These are phyloP conservation scores for Ceratobasidium sp. DNA, from an alignment of 1,284 basidiomycete genomes.

Conservation along the genomic window DNA sequence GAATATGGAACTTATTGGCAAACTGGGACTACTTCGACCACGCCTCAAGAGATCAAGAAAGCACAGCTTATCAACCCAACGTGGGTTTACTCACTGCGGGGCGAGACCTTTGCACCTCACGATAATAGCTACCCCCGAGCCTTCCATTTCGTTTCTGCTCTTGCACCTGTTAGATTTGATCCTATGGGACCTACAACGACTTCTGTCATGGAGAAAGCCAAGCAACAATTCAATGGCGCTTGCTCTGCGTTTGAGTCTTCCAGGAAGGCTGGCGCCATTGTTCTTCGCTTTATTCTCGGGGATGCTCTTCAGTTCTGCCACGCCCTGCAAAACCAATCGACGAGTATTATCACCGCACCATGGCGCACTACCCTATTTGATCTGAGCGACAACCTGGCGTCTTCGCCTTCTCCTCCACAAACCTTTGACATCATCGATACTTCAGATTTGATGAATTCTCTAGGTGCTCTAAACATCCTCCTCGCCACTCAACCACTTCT, in stretches of 20 bases:
- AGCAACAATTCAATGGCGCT: constrained; percentile 59
- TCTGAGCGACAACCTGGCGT: not conserved
- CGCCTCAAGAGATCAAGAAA: constrained; percentile 52
- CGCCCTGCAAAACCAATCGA: not conserved
- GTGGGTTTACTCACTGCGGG: constrained; percentile 61
- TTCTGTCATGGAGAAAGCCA: constrained; percentile 54
- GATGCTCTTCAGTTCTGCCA: not conserved
- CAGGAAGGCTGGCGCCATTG: constrained; percentile 23
- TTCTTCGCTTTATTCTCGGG: constrained; percentile 28
- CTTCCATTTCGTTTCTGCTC: constrained; percentile 64
- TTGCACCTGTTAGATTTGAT: constrained; percentile 50
- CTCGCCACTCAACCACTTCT: constrained; percentile 7
- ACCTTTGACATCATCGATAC: constrained; percentile 37
- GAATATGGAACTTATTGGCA: constrained; percentile 61
- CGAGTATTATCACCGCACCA: not conserved
- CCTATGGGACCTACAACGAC: constrained; percentile 43
- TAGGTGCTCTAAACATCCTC: constrained; percentile 15
- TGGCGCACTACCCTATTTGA: constrained; percentile 4
- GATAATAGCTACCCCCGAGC: constrained; percentile 64
- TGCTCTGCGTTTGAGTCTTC: constrained; percentile 55
- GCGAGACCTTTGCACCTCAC: constrained; percentile 62
- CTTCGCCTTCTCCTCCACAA: not conserved
- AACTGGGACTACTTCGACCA: constrained; percentile 60
- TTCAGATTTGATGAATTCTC: not conserved
- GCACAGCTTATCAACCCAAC: constrained; percentile 62